Evolutionary conservation across 345 rosid genomes (phyloP).

Genomic region (Euphorbia lathyris): DNA sequence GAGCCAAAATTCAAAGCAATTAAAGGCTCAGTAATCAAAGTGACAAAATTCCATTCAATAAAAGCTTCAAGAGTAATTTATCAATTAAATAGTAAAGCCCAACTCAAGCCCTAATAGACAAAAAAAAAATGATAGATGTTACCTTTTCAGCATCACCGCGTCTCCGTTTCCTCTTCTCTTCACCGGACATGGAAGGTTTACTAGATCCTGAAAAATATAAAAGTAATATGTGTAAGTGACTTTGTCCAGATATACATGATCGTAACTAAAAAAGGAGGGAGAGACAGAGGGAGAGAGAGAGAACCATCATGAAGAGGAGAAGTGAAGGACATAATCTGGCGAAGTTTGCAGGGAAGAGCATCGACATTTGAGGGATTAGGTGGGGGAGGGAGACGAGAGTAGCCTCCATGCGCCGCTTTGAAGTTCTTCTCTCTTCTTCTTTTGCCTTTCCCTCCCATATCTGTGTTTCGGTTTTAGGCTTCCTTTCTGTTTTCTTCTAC

Average conservation of each 20-base stretch:
- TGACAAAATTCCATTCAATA: background rate
- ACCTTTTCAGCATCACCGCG: slow-evolving; percentile 18
- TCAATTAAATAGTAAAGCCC: background rate
- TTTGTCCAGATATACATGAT: no score
- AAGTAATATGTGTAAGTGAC: background rate
- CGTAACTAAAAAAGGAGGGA: background rate
- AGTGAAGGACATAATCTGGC: slow-evolving; percentile 60
- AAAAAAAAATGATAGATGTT: background rate
- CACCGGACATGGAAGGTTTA: slow-evolving; percentile 21
- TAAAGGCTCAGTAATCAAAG: background rate
- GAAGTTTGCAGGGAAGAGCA: slow-evolving; percentile 77
- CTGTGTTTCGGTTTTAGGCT: slow-evolving; percentile 4
- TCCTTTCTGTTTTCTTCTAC: background rate
- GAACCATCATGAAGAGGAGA: slow-evolving; percentile 31
- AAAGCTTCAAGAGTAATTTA: background rate
- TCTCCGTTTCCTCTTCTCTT: slow-evolving; percentile 19
- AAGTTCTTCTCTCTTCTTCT: slow-evolving; percentile 84
- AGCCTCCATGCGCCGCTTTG: slow-evolving; percentile 74
- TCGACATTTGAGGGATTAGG: slow-evolving; percentile 68
- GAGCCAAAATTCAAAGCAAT: background rate
- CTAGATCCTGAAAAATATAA: slow-evolving; percentile 24
- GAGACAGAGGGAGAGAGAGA: background rate
- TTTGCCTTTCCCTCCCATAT: slow-evolving; percentile 83
- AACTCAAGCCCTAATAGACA: background rate
- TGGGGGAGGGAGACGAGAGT: slow-evolving; percentile 75